phyloP scores from a whole-genome alignment of 2,329 filamentous ascomycete species.

The Neurospora sp. region DNA sequence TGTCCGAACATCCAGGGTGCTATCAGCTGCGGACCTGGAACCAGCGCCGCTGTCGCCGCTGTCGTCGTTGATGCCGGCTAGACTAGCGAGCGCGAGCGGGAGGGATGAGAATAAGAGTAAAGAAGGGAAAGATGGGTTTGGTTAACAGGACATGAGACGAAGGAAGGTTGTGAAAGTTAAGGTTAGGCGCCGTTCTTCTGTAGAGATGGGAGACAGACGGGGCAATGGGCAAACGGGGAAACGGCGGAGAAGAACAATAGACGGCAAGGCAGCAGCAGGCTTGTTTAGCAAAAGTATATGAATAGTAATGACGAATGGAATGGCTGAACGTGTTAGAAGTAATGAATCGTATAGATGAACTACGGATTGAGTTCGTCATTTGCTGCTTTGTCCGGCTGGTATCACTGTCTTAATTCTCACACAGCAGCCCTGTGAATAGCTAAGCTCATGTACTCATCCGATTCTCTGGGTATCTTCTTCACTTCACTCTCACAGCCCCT shows the following conservation, averaged over 20 bases:
- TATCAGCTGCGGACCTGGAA: slow-evolving; percentile 18
- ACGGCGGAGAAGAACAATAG: background rate
- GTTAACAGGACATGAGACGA: background rate
- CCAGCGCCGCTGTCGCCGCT: slow-evolving; percentile 25
- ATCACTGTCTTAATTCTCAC: background rate
- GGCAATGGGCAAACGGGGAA: background rate
- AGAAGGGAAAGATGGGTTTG: background rate
- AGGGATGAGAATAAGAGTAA: background rate
- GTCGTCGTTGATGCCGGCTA: slow-evolving; percentile 11
- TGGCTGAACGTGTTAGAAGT: background rate
- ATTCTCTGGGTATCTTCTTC: background rate
- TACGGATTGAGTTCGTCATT: background rate
- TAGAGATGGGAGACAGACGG: background rate
- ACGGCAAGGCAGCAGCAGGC: background rate
- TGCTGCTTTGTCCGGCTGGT: background rate
- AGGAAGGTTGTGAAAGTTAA: too few relatives aligned
- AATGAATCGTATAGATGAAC: background rate
- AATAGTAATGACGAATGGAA: background rate
- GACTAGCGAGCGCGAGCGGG: background rate
- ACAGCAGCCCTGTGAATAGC: too few relatives aligned
- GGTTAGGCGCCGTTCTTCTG: too few relatives aligned
- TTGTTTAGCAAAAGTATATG: background rate
- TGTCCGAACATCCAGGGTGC: background rate
- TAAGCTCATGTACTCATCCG: background rate
- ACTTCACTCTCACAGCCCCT: too few relatives aligned